phyloP scores from a whole-genome alignment of 2,329 filamentous ascomycete genomes.

The Diaporthe longicolla region DNA sequence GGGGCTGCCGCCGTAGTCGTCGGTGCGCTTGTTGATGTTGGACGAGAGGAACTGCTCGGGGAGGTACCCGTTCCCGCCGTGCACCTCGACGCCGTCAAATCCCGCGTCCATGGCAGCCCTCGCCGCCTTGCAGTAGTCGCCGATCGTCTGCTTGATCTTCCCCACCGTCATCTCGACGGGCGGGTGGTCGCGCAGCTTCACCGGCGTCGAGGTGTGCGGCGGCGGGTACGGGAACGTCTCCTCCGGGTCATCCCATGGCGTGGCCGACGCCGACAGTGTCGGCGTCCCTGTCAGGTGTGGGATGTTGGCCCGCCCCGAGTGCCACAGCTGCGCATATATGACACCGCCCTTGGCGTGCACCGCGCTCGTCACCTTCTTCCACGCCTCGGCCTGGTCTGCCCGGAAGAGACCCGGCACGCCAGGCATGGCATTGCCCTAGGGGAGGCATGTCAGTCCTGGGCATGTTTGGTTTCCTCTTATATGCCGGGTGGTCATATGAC shows the following conservation, averaged over 20 bases:
- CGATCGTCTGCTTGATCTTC: constrained; percentile 56
- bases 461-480: neutral
- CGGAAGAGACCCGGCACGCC: constrained; percentile 70
- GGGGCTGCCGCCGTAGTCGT: constrained; percentile 67
- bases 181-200: constrained; percentile 37
- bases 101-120: constrained; percentile 66
- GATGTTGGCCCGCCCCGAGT: constrained; percentile 62
- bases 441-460: neutral
- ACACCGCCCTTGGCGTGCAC: constrained; percentile 71
- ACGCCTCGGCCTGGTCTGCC: constrained; percentile 65
- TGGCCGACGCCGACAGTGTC: constrained; percentile 33
- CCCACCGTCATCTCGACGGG: constrained; percentile 52
- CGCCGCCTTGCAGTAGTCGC: constrained; percentile 50
- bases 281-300: constrained; percentile 38
- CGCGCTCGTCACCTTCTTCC: constrained; percentile 70
- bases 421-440: constrained; percentile 47
- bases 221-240: constrained; percentile 35
- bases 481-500: neutral
- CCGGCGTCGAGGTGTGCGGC: constrained; percentile 24
- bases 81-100: constrained; percentile 61
- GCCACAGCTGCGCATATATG: constrained; percentile 74
- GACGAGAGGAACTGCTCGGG: constrained; percentile 70
- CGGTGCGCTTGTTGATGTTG: constrained; percentile 66
- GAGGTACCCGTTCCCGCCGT: constrained; percentile 57
- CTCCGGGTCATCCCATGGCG: constrained; percentile 35